Base-by-base conservation (phyloP, 2,329 filamentous ascomycete genomes). In the Colletotrichum orbiculare region DNA sequence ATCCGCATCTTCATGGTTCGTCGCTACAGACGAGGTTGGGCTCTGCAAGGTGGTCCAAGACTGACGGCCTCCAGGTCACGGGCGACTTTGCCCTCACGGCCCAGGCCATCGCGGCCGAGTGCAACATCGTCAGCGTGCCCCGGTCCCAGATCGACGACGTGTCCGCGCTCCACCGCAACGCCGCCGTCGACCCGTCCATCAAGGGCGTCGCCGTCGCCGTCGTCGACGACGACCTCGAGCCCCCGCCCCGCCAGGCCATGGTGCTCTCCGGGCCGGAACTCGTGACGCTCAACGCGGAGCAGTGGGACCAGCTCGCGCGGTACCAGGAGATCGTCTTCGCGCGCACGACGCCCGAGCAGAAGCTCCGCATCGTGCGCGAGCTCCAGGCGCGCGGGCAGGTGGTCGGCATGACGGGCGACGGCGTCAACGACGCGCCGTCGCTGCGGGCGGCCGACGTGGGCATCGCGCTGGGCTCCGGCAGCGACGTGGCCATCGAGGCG, bases 371-470 rank as follows among this genome's bases (percentile, higher is more conserved):
- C 66, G 91, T 94, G n/a, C 86, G 86, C 37, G 90, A 92, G 73
- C 89, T 93, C 66, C 91, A 92, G 72, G 76, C 82, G 1, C 81
- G 85, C 8, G 81, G 85, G 72, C 90, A 69, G 76, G 89, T 91
- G 2, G 87, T 96, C 1, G 93, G 89, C 43, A 96, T 96, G 87
- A 92, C 94, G 2, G 93, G 93, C 42, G 93, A 96, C 70, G 93
- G 93, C 15, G 92, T 95, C 69, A 96, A 96, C 71, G 93, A 97
- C 72, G 91, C 92, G 0, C 92, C 93, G 0, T 93, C 93, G 2
- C 85, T 97, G 4, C 88, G 91, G 2, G 89, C 89, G 1, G 92
- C 93, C 13, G 93, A 97, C 70, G 88, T 96, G 1, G 92, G 92
- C 61, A 95, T 97, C 66, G 91, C 92, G 1, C 88, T 96, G 70